A percentile compares a stretch with the other conserved stretches of the same genome.
Conservation (phyloP, 805 yeast genomes). For the Clavispora asparagi region DNA sequence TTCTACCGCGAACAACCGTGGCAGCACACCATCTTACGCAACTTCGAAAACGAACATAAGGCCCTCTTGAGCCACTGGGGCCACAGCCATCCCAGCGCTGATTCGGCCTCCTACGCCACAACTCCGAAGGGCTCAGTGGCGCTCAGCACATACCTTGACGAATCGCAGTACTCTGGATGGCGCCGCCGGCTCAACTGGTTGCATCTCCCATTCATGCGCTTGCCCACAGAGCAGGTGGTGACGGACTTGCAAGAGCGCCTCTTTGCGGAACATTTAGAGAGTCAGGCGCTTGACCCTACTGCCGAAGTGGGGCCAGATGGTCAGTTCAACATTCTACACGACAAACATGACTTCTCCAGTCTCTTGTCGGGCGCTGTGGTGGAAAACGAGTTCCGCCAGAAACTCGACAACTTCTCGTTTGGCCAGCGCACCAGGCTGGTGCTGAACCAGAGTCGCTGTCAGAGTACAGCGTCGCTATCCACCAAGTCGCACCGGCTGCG, state of each 20-base stretch:
- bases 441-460: slow-evolving; percentile 2
- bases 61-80: slow-evolving; percentile 1
- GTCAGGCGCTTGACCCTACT: background rate
- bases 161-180: slow-evolving; percentile 31
- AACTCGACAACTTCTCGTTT: slow-evolving; percentile 28
- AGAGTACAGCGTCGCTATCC: slow-evolving; percentile 11
- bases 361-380: slow-evolving; percentile 25
- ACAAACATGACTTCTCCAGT: slow-evolving; percentile 35
- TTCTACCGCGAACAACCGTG: slow-evolving; percentile 77
- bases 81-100: background rate
- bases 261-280: background rate
- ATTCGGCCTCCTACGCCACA: background rate
- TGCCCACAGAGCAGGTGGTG: slow-evolving; percentile 37
- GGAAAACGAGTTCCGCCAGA: slow-evolving; percentile 24
- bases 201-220: slow-evolving; percentile 39
- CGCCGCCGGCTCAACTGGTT: slow-evolving; percentile 31
- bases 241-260: slow-evolving; percentile 11
- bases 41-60: slow-evolving; percentile 31
- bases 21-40: slow-evolving; percentile 43
- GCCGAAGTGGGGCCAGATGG: background rate
- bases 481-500: slow-evolving; percentile 13
- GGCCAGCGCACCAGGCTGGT: background rate
- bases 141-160: slow-evolving; percentile 24
- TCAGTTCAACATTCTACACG: slow-evolving; percentile 10
- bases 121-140: slow-evolving; percentile 23